A percentile compares a stretch with the other conserved stretches of the same genome.
phyloP scores from a whole-genome alignment of 2,329 filamentous ascomycete species.

The Ascochyta rabiei region DNA sequence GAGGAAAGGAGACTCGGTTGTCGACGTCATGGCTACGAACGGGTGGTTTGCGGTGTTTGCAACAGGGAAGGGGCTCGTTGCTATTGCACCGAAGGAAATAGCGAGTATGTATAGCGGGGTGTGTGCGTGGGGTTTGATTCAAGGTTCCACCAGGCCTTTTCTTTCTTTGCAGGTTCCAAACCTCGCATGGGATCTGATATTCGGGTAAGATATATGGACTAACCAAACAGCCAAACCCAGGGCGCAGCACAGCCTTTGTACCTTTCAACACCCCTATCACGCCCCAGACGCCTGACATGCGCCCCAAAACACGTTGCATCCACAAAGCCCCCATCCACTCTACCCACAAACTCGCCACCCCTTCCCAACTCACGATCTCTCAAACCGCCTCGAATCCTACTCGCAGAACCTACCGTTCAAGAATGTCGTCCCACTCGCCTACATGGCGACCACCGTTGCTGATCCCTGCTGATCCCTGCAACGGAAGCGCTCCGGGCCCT shows the following conservation, averaged over 20 bases:
- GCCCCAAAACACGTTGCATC: neutral
- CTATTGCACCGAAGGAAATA: slow-evolving; percentile 9
- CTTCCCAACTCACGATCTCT: slow-evolving; percentile 3
- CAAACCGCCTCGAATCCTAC: neutral
- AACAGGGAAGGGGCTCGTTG: slow-evolving; percentile 1
- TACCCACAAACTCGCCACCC: slow-evolving; percentile 8
- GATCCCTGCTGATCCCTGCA: slow-evolving; percentile 9
- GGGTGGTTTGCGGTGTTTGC: neutral
- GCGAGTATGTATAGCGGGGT: slow-evolving; percentile 6
- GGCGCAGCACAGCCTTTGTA: slow-evolving; percentile 9
- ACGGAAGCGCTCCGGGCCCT: slow-evolving; percentile 8
- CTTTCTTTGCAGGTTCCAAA: slow-evolving; percentile 15
- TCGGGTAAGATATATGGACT: neutral
- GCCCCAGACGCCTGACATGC: neutral
- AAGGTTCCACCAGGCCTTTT: slow-evolving; percentile 19
- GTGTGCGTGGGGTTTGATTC: slow-evolving; percentile 5
- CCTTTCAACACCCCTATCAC: neutral
- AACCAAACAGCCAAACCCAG: slow-evolving; percentile 4
- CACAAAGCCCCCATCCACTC: slow-evolving; percentile 3
- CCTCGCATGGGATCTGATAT: slow-evolving; percentile 6
- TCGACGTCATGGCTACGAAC: slow-evolving; percentile 1
- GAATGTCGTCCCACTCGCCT: slow-evolving; percentile 8
- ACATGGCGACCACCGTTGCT: slow-evolving; percentile 7
- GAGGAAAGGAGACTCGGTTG: slow-evolving; percentile 14
- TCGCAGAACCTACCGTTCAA: slow-evolving; percentile 16